phyloP scores from a whole-genome alignment of 2,329 filamentous ascomycete species.

The Aspergillus brasiliensis region DNA sequence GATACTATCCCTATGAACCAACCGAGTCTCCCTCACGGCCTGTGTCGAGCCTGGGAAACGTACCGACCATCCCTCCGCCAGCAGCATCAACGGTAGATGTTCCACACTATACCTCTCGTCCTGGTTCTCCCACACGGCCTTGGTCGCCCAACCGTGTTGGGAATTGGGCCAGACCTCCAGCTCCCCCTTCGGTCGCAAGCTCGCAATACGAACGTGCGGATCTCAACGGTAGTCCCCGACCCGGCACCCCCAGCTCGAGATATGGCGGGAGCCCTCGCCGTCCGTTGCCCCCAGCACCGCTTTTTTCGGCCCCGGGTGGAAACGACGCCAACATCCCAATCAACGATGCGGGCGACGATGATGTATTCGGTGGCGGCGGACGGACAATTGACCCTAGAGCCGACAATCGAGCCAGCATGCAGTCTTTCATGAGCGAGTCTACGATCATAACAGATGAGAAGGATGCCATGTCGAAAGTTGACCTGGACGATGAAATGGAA shows the following conservation, averaged over 20 bases:
- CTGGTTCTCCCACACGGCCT: constrained; percentile 50
- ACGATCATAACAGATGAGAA: constrained; percentile 59
- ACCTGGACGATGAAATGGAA: constrained; percentile 51
- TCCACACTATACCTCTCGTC: constrained; percentile 41
- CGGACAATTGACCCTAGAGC: constrained; percentile 52
- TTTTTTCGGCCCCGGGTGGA: constrained; percentile 66
- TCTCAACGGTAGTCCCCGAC: constrained; percentile 84
- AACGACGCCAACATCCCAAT: constrained; percentile 50
- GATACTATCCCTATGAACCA: constrained; percentile 22
- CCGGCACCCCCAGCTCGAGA: constrained; percentile 84
- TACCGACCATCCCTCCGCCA: constrained; percentile 46
- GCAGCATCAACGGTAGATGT: constrained; percentile 35
- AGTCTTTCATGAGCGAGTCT: constrained; percentile 64
- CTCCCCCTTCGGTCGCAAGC: constrained; percentile 63
- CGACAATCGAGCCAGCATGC: constrained; percentile 58
- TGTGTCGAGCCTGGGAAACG: constrained; percentile 45
- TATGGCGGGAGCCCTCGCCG: constrained; percentile 87
- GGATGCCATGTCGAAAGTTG: constrained; percentile 43
- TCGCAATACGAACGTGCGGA: constrained; percentile 83
- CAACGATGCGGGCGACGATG: constrained; percentile 59
- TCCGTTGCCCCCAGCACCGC: constrained; percentile 82
- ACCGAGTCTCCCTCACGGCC: constrained; percentile 39
- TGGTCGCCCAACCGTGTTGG: constrained; percentile 57
- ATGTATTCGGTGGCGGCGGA: constrained; percentile 66
- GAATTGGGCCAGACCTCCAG: constrained; percentile 72